Base-by-base conservation (phyloP, 2,329 filamentous ascomycete genomes). In the Cladosporium sp. region DNA sequence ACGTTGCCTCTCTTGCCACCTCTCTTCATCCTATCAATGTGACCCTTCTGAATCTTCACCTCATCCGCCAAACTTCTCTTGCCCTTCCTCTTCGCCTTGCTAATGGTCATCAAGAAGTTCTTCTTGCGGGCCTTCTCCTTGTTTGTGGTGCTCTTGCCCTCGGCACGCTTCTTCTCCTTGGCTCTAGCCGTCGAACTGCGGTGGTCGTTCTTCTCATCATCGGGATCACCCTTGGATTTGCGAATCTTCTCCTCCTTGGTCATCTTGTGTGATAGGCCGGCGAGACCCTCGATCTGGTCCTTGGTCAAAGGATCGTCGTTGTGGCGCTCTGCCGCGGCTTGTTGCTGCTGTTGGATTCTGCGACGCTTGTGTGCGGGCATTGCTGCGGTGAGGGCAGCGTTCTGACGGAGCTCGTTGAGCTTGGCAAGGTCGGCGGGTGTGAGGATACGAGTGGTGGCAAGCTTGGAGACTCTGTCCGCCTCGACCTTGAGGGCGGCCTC, bases 81-180 rank as follows among this genome's bases (percentile, higher is more conserved):
- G 75, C 95, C 90, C 85, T 98, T 99, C 71, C 86, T 87, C 84
- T 95, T 96, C 12, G 95, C 95, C 84, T 99, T 98, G 66, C 94
- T 92, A 67, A 99, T 81, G 46, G 94, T 98, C 95, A 99, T 99
- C 73, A 99, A 78, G 80, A 99, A 96, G 79, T 99, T 99, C 91
- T 99, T 99, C 85, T 92, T 92, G 72, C 94, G 85, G 50, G 91
- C 88, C 87, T 99, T 99, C 83, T 99, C 95, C 82, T 91, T 91
- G 81, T 99, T 99, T 70, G 94, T 98, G 44, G 92, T 93, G 77
- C 91, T 96, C 88, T 98, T 98, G 74, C 95, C 95, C 80, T 93
- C 87, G 1, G 88, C 85, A 73, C 89, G 88, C 86, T 96, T 96
- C 84, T 93, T 92, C 77, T 92, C 88, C 84, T 92, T 92, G 73